Evolutionary conservation across 495 filamentous ascomycete species (phyloP).

Genomic region (Coniosporium apollinis): DNA sequence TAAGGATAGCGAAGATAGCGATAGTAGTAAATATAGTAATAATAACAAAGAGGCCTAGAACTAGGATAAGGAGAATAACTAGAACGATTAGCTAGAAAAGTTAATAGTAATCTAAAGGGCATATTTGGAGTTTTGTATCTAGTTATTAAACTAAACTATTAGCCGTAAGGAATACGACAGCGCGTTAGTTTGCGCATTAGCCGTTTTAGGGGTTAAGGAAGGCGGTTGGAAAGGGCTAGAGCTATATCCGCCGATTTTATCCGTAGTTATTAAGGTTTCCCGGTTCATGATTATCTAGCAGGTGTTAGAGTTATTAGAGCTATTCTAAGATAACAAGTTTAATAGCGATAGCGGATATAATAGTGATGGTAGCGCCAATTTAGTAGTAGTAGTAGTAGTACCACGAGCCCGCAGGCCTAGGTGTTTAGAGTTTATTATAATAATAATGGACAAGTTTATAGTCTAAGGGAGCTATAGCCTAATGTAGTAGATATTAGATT

Average conservation of each 20-base stretch:
- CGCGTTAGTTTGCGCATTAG: conserved; percentile 6
- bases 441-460: conserved; percentile 4
- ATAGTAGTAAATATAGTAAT: background rate
- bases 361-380: too few species aligned
- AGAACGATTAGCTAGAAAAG: too few species aligned
- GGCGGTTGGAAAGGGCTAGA: conserved; percentile 2
- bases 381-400: background rate
- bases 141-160: conserved; percentile 6
- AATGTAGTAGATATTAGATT: too few species aligned
- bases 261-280: conserved; percentile 9
- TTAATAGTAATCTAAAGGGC: conserved; percentile 3
- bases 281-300: conserved; percentile 8
- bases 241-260: conserved; percentile 6
- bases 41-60: background rate
- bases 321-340: too few species aligned
- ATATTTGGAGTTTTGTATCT: conserved; percentile 4
- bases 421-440: conserved; percentile 1
- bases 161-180: conserved; percentile 7
- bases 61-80: too few species aligned
- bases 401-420: background rate
- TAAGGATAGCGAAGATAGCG: background rate
- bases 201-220: conserved; percentile 6
- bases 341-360: too few species aligned
- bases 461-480: conserved; percentile 3
- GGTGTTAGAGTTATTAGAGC: conserved; percentile 7